Percentiles rank a stretch among this genome's conserved stretches.
Conservation (phyloP, 2,329 filamentous ascomycete species). For the Rutstroemia sp. region DNA sequence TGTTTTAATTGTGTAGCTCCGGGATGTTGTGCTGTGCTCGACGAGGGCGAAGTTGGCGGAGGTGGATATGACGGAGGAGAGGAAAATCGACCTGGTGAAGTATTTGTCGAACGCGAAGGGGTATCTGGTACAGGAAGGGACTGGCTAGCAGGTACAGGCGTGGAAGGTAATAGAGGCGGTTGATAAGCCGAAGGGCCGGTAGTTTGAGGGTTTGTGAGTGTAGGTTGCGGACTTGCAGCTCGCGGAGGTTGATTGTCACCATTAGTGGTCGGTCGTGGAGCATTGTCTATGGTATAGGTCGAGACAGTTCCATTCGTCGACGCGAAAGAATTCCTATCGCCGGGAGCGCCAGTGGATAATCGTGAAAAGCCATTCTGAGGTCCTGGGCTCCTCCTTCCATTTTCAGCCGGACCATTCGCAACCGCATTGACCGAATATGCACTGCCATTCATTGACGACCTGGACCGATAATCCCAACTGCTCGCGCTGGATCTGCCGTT, state of each 20-base stretch:
- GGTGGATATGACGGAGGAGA: conserved; percentile 53
- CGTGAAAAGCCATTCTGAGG: conserved; percentile 21
- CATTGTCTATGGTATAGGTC: conserved; percentile 10
- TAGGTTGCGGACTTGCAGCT: conserved; percentile 18
- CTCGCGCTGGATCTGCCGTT: conserved; percentile 46
- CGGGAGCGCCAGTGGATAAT: conserved; percentile 14
- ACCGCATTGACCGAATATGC: conserved; percentile 25
- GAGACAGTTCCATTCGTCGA: conserved; percentile 25
- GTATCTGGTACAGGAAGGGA: conserved; percentile 16
- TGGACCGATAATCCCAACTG: conserved; percentile 29
- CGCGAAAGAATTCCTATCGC: conserved; percentile 23
- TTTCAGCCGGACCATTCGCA: conserved; percentile 21
- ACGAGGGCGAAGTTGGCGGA: conserved; percentile 37
- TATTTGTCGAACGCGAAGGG: conserved; percentile 22
- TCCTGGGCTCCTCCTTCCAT: conserved; percentile 26
- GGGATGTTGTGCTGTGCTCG: conserved; percentile 34
- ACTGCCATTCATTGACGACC: conserved; percentile 26
- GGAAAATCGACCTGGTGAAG: conserved; percentile 52
- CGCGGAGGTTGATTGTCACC: conserved; percentile 20
- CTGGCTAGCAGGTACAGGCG: conserved; percentile 22
- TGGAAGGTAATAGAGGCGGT: conserved; percentile 24
- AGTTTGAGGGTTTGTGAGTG: conserved; percentile 25
- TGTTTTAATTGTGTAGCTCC: conserved; percentile 60
- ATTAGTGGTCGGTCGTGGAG: conserved; percentile 17
- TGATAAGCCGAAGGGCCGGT: conserved; percentile 28